These are phyloP conservation scores for Chaetomium tenue DNA, from an alignment of 495 filamentous ascomycete genomes.

Conservation along the genomic window DNA sequence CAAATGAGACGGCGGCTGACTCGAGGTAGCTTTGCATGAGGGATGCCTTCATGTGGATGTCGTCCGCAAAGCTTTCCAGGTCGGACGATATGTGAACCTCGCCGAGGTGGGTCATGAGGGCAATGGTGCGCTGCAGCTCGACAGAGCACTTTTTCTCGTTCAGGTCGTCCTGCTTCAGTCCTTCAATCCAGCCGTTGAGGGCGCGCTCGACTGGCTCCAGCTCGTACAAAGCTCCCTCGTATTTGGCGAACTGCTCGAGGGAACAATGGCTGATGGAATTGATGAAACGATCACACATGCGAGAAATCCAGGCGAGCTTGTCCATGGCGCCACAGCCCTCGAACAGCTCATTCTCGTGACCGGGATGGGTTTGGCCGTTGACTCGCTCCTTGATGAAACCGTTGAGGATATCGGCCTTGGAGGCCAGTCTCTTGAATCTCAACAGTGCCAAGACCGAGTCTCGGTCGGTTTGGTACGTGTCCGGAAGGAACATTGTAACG, in stretches of 20 bases:
- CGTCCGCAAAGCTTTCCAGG: conserved; percentile 75
- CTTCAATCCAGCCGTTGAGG: conserved; percentile 85
- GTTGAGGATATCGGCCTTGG: conserved; percentile 80
- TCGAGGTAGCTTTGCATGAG: conserved; percentile 82
- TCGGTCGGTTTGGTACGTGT: conserved; percentile 72
- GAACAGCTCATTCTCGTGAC: conserved; percentile 70
- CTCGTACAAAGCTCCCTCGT: conserved; percentile 77
- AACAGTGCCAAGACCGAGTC: conserved; percentile 83
- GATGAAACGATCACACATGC: conserved; percentile 80
- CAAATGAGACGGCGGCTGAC: conserved; percentile 65
- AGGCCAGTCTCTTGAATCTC: conserved; percentile 81
- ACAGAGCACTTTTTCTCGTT: conserved; percentile 75
- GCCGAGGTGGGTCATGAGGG: conserved; percentile 78
- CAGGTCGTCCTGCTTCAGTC: conserved; percentile 78
- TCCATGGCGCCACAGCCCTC: conserved; percentile 76
- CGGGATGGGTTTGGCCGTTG: conserved; percentile 51
- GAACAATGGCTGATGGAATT: conserved; percentile 72
- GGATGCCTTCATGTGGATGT: conserved; percentile 67
- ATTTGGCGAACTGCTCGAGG: conserved; percentile 69
- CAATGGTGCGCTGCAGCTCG: conserved; percentile 79
- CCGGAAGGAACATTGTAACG: conserved; percentile 82
- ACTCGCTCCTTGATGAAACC: conserved; percentile 76
- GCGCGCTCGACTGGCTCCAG: conserved; percentile 90
- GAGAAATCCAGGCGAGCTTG: conserved; percentile 79
- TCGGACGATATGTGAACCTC: conserved; percentile 73